Evolutionary conservation across 441 rosid species (phyloP).

Genomic region (Gossypium aridum): DNA sequence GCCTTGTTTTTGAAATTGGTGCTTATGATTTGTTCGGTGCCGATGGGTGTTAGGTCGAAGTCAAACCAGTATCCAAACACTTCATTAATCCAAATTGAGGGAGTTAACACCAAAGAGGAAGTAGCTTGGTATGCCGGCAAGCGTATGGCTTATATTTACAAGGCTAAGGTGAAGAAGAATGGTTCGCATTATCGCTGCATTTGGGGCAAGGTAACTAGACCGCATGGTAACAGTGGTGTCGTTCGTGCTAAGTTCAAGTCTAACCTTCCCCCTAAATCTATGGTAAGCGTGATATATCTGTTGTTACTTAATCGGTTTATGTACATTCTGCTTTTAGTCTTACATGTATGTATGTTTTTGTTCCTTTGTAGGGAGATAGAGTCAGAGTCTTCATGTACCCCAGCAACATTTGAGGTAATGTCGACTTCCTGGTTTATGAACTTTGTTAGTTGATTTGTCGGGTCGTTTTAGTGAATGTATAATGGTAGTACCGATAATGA

Average conservation of each 20-base stretch:
- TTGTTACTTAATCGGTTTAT: not conserved
- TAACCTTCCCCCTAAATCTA: constrained; percentile 68
- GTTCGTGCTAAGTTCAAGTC: constrained; percentile 78
- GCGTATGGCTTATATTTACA: constrained; percentile 74
- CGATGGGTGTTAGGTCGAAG: constrained; percentile 43
- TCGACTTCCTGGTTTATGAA: not conserved
- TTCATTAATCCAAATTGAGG: constrained; percentile 68
- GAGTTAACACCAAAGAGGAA: constrained; percentile 73
- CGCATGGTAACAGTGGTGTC: constrained; percentile 85
- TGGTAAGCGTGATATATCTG: constrained; percentile 30
- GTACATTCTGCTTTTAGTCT: not conserved
- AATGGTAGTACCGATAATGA: too few relatives aligned
- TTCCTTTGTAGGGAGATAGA: constrained; percentile 42
- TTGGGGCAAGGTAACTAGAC: constrained; percentile 75
- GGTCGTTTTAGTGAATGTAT: not conserved
- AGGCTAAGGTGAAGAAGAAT: constrained; percentile 68
- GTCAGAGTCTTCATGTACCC: constrained; percentile 81
- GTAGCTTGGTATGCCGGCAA: constrained; percentile 71
- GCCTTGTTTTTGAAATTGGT: not conserved
- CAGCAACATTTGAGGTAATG: constrained; percentile 61
- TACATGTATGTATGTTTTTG: not conserved
- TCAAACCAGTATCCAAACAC: constrained; percentile 70
- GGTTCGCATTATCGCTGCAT: constrained; percentile 71
- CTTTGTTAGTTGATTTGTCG: not conserved
- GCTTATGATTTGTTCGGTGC: not conserved